Percentiles rank a stretch among this genome's conserved stretches.
Conservation (phyloP, 2,329 filamentous ascomycete species). For the Neoscytalidium dimidiatum region DNA sequence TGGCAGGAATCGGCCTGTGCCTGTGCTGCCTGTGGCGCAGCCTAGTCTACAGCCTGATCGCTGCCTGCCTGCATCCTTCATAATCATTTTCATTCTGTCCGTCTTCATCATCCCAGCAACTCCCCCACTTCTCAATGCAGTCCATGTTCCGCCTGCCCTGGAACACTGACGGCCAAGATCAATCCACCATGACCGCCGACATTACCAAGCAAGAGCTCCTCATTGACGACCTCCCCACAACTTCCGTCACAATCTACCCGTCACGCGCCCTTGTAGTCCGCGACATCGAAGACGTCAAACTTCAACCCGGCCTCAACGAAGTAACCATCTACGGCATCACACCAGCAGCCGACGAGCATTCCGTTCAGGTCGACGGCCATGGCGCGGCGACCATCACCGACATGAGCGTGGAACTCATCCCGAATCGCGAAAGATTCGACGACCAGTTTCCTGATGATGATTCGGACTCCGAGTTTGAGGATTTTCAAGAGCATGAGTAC, state of each 20-base stretch:
- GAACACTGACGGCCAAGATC: too few relatives aligned
- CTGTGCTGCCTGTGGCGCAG: slow-evolving; percentile 10
- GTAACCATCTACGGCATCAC: slow-evolving; percentile 59
- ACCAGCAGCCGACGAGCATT: slow-evolving; percentile 56
- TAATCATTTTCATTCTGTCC: background rate
- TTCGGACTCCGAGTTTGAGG: slow-evolving; percentile 30
- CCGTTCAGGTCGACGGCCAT: slow-evolving; percentile 62
- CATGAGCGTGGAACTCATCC: slow-evolving; percentile 61
- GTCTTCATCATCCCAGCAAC: background rate
- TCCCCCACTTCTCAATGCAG: background rate
- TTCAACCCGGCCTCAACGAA: slow-evolving; percentile 59
- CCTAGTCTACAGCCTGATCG: background rate
- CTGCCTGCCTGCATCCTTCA: slow-evolving; percentile 10
- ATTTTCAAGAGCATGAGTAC: slow-evolving; percentile 43
- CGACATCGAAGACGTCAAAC: slow-evolving; percentile 57
- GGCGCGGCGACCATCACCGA: slow-evolving; percentile 63
- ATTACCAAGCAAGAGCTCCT: slow-evolving; percentile 21
- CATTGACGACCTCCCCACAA: slow-evolving; percentile 59
- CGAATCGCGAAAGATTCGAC: slow-evolving; percentile 57
- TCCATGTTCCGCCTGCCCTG: too few relatives aligned
- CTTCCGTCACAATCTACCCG: slow-evolving; percentile 65
- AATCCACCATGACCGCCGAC: slow-evolving; percentile 11
- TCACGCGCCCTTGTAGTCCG: slow-evolving; percentile 61
- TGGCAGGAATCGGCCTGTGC: background rate
- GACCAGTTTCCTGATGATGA: slow-evolving; percentile 54